phyloP scores from a whole-genome alignment of 2,329 filamentous ascomycete genomes.

The Leptographium radiaticola region DNA sequence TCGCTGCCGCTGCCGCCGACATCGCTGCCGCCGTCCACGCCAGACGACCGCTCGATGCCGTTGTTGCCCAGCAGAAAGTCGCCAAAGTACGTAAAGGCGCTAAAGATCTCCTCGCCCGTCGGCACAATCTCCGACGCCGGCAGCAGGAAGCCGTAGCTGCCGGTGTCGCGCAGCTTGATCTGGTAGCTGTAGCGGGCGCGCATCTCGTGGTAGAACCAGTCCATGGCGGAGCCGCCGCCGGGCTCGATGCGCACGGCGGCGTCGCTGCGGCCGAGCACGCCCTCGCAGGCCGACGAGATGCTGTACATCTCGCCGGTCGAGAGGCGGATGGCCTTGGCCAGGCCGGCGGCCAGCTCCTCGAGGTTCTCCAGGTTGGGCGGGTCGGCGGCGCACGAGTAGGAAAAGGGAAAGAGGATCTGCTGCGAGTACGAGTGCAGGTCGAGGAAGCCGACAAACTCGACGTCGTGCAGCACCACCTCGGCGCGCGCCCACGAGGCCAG shows the following conservation, averaged over 20 bases:
- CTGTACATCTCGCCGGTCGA: slow-evolving; percentile 63
- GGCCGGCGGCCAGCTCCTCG: slow-evolving; percentile 74
- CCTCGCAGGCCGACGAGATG: slow-evolving; percentile 77
- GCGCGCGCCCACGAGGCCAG: slow-evolving; percentile 76
- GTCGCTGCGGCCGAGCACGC: slow-evolving; percentile 47
- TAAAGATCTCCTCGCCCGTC: slow-evolving; percentile 76
- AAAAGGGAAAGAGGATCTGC: slow-evolving; percentile 85
- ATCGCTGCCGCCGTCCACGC: neutral
- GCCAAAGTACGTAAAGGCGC: slow-evolving; percentile 72
- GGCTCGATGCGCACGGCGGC: slow-evolving; percentile 59
- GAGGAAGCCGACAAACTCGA: slow-evolving; percentile 69
- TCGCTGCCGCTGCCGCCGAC: neutral
- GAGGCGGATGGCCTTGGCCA: slow-evolving; percentile 80
- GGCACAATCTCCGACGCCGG: slow-evolving; percentile 79
- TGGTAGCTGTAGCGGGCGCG: slow-evolving; percentile 78
- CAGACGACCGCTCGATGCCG: slow-evolving; percentile 38
- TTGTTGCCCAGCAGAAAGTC: slow-evolving; percentile 64
- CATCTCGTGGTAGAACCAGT: slow-evolving; percentile 91
- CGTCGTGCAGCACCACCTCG: slow-evolving; percentile 56
- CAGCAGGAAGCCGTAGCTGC: slow-evolving; percentile 85
- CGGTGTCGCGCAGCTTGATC: slow-evolving; percentile 85
- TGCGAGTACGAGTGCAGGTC: slow-evolving; percentile 95
- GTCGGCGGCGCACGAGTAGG: slow-evolving; percentile 63
- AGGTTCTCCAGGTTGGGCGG: slow-evolving; percentile 87
- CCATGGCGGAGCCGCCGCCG: slow-evolving; percentile 74